Evolutionary conservation across 2,329 filamentous ascomycete species (phyloP), one percentile per base, ranked within the genome.

Genomic region (Fusarium sp.): DNA sequence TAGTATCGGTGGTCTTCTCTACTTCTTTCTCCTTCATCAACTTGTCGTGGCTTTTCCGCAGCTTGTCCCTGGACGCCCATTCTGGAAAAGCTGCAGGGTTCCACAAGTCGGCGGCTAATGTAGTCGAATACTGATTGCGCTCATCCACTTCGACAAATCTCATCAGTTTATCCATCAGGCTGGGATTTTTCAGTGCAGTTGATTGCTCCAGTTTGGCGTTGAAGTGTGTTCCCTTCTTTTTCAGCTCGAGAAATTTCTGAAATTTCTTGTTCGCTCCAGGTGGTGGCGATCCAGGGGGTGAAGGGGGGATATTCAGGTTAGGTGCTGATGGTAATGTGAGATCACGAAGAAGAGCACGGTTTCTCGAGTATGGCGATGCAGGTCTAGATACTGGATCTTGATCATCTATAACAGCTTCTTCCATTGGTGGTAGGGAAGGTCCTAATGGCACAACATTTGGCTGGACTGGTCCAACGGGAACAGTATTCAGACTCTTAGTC

Each of bases 211-310:
- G 83, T 67, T 92, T 90, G 74, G 89, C 85, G 79, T 96, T 95
- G 85, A 95, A 95, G 80, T 96, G 93, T 18, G 90, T 85, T 7
- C 91, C 91, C 69, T 91, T 89, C 76, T 89, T 90, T 82, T 96
- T 96, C n/a, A 95, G 85, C 48, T 89, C 85, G 1, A 95, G 86
- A 72, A 96, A 95, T 64, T 90, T 89, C 69, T 89, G 86, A 73
- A 95, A 91, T 75, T 93, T 94, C 72, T 87, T 86, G 54, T 87
- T 90, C 15, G 90, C 80, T 44, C 81, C 73, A 37, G 83, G 77
- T 1, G 84, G 81, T 14, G 88, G 88, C 4, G 88, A 88, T 27
- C 88, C 88, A 1, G 91, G 90, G 2, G 93, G 93, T 7, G 92
- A 94, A 13, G 88, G 85, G 1, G 93, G 93, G 67, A 96, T 94